Base-by-base conservation (phyloP, 306 rosid genomes). In the Potentilla sterilis region DNA sequence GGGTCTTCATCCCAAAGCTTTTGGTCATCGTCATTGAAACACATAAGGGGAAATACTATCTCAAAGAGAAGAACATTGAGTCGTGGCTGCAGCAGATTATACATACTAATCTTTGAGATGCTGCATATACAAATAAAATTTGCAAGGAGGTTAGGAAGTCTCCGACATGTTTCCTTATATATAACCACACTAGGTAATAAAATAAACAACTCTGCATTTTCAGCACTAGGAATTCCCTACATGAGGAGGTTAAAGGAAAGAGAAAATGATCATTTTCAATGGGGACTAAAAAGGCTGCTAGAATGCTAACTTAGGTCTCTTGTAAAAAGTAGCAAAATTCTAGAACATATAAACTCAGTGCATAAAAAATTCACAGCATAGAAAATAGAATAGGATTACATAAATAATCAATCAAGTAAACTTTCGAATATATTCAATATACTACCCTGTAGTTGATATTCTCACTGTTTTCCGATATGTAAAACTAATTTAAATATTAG, bases 1-100 rank as follows among this genome's bases (percentile, higher is more conserved):
- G 98, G 97, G 77, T 94, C 98, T 77, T 94, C 98, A 58, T 91
- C 97, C 98, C 98, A 94, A 70, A 94, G 97, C 86, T 83, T 90
- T 80, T 88, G 97, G 81, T 94, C 98, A 69, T 85, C 87, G 78
- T 91, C 96, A 81, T 89, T 94, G 79, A 94, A 94, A 83, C 96
- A 94, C 97, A 94, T 91, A 48, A 94, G 91, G 79, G 98, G 98
- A 35, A 94, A 91, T n/a, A 91, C 91, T 75, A 94, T 85, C 87
- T 91, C 98, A 81, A 94, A 94, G 83, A 94, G 96, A 40, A 94
- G 89, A 79, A 84, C 85, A 86, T 90, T 92, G 66, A 94, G 90
- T 47, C 88, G 92, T 74, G 97, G 88, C 74, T 94, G 98, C 84
- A 94, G 91, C 89, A 87, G 77, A 70, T 82, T 79, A 76, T 94